Base-by-base conservation (phyloP, 2,329 filamentous ascomycete genomes). In the Colletotrichum destructivum region DNA sequence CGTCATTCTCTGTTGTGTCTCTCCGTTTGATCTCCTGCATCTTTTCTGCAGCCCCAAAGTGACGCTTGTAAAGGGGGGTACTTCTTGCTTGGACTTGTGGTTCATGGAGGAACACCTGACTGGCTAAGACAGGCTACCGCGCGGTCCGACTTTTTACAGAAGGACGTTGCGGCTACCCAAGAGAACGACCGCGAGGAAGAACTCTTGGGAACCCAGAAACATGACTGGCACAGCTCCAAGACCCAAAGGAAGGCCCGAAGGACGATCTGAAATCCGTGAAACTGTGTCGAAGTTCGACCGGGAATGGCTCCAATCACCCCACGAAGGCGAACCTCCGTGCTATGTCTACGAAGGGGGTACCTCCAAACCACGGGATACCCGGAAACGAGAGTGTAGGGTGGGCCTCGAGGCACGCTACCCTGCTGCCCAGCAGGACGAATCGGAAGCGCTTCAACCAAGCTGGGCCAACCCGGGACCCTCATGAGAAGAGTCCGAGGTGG, bases 311-410 rank as follows among this genome's bases (percentile, higher is more conserved):
- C 60, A 35, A 62, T 52, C 47, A 62, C 52, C 47, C 60, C 35
- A 18, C 38, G 11, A 35, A 9, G 38, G 35, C 21, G 21, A 47
- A n/a, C 15, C 18, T 21, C 35, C 6, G 54, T 38, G 13, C 13
- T 55, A 23, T 40, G 52, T 21, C 35, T 40, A 11, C 13, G 16
- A 62, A 66, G 63, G 56, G 46, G 52, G 46, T 38, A 60, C 44
- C 54, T n/a, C 38, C 44, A 42, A 52, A 26, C 49, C 62, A 59
- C 62, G 47, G 55, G 35, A 66, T 47, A 66, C 64, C 64, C 64
- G 55, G 64, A 54, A 62, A 66, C 64, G 57, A 60, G 64, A 66
- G 64, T 51, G 56, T 66, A 51, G 64, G 64, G 64, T 51, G 31
- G 23, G 15, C 42, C 65, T 68, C 59, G 26, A 63, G 61, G 42